phyloP scores from a whole-genome alignment of 371 early-diverging fungal species.

The Syncephalastrum racemosum region DNA sequence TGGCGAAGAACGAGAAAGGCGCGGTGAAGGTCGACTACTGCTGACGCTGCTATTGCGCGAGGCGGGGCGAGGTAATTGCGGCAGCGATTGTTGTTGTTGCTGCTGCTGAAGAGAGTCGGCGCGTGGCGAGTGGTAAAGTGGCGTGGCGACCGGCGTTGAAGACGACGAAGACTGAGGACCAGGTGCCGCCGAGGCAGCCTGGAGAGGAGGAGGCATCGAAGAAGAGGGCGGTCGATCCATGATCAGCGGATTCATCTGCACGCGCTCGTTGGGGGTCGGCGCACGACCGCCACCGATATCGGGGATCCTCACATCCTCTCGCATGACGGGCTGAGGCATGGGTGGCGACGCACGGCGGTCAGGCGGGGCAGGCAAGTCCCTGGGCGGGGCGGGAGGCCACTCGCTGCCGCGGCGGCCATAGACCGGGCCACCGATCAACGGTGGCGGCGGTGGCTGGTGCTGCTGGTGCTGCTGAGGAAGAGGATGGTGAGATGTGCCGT shows the following conservation, averaged over 20 bases:
- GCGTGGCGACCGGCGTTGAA: constrained; percentile 7
- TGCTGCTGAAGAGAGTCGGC: constrained; percentile 10
- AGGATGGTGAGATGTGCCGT: constrained; percentile 12
- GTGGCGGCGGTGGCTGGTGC: constrained; percentile 5
- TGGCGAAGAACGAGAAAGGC: constrained; percentile 2
- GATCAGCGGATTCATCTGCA: constrained; percentile 32
- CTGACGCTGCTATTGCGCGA: constrained; percentile 8
- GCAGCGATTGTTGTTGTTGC: constrained; percentile 11
- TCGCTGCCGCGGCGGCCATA: too few species aligned
- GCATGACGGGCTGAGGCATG: constrained; percentile 21
- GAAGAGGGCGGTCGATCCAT: constrained; percentile 21
- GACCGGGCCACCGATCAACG: constrained; percentile 10
- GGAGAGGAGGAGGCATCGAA: constrained; percentile 12
- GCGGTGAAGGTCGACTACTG: not conserved
- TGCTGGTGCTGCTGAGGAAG: constrained; percentile 12
- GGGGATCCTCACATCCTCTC: constrained; percentile 47
- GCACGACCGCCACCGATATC: constrained; percentile 42
- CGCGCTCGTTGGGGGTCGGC: constrained; percentile 32
- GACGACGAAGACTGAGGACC: constrained; percentile 1
- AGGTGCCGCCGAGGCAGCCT: not conserved
- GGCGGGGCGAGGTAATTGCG: constrained; percentile 5
- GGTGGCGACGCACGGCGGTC: constrained; percentile 31
- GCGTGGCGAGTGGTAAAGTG: constrained; percentile 3
- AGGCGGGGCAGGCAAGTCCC: not conserved
- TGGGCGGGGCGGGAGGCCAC: not conserved